phyloP scores from a whole-genome alignment of 495 filamentous ascomycete species.

The Penicillium arizonense region DNA sequence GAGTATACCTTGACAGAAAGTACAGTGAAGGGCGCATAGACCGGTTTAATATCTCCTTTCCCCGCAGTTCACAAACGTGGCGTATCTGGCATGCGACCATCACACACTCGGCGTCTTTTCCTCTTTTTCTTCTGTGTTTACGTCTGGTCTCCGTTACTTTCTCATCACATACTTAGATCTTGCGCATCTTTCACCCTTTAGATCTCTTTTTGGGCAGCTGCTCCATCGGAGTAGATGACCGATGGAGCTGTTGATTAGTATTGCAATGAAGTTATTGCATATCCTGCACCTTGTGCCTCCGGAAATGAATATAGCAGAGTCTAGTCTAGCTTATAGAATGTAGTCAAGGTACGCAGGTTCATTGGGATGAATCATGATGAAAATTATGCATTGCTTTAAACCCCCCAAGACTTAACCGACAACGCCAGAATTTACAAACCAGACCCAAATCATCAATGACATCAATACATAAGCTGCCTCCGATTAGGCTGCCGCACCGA shows the following conservation, averaged over 20 bases:
- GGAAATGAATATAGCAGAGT: too few relatives aligned
- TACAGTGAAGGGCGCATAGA: conserved; percentile 41
- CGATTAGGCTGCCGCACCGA: conserved; percentile 56
- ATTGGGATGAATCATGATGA: background rate
- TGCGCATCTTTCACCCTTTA: background rate
- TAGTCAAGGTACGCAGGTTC: too few relatives aligned
- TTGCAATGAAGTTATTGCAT: too few relatives aligned
- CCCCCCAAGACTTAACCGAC: background rate
- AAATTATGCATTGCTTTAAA: background rate
- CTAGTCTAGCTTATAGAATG: too few relatives aligned
- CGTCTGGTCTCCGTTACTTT: background rate
- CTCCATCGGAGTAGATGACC: background rate
- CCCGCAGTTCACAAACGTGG: conserved; percentile 11
- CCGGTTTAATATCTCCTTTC: conserved; percentile 5
- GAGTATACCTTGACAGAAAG: conserved; percentile 57
- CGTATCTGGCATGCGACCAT: conserved; percentile 34
- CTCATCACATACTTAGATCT: conserved; percentile 22
- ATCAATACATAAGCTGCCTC: conserved; percentile 10
- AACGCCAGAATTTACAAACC: conserved; percentile 1
- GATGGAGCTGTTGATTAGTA: too few relatives aligned
- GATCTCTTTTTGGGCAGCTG: conserved; percentile 12
- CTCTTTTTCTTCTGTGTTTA: background rate
- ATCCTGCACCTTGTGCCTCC: too few relatives aligned
- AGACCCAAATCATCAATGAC: conserved; percentile 15
- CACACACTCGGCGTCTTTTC: conserved; percentile 14